phyloP scores from a whole-genome alignment of 306 rosid species.

The Delonix regia region DNA sequence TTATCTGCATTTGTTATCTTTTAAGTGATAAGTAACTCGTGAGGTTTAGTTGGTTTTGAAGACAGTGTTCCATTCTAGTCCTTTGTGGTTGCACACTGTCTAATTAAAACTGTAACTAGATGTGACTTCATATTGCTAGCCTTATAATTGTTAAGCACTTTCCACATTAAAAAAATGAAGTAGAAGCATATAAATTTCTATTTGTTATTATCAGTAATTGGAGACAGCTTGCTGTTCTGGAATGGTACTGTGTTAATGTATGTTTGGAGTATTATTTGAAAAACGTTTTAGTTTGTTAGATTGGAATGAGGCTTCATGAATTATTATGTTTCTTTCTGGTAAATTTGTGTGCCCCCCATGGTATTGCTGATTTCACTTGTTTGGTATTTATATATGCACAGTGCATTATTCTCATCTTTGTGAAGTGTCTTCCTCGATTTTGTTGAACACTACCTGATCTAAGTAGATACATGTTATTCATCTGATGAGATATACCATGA shows the following conservation, averaged over 20 bases:
- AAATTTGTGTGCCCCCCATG: background rate
- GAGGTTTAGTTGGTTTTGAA: background rate
- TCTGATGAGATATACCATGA: background rate
- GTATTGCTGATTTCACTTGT: background rate
- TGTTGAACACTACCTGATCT: background rate
- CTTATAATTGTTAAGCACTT: background rate
- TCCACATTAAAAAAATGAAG: background rate
- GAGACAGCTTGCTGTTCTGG: conserved; percentile 15
- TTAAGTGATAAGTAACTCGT: background rate
- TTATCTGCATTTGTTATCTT: background rate
- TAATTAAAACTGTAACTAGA: background rate
- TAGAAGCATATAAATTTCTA: background rate
- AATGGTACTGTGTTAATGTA: background rate
- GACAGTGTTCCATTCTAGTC: background rate
- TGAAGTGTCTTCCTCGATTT: background rate
- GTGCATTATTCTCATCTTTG: background rate
- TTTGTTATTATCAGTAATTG: background rate
- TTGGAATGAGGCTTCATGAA: background rate
- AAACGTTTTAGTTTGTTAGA: background rate
- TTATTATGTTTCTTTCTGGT: background rate
- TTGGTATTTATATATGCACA: background rate
- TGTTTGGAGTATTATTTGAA: background rate
- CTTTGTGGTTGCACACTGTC: background rate
- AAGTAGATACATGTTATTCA: background rate
- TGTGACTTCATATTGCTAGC: background rate